These are phyloP conservation scores for Carex sylvatica DNA, from an alignment of 202 grass and related monocot species.

Conservation along the genomic window DNA sequence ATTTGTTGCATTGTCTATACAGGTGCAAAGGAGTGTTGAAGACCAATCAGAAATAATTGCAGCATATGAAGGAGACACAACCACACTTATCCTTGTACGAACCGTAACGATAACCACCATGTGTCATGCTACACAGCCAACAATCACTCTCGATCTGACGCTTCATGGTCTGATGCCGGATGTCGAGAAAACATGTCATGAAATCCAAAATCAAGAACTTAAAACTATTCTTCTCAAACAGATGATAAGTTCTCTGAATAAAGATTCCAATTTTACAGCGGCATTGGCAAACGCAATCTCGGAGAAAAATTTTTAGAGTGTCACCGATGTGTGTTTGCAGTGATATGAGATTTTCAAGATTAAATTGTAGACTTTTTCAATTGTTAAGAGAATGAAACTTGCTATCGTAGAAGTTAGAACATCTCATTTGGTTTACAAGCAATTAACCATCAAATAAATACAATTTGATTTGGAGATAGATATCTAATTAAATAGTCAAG, in stretches of 20 bases:
- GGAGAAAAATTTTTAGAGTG: slow-evolving; percentile 34
- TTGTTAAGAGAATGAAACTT: background rate
- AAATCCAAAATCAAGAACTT: slow-evolving; percentile 49
- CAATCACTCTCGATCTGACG: slow-evolving; percentile 64
- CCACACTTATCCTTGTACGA: slow-evolving; percentile 27
- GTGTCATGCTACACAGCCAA: slow-evolving; percentile 28
- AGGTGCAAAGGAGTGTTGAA: slow-evolving; percentile 84
- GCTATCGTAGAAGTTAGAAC: background rate
- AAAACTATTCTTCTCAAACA: slow-evolving; percentile 48
- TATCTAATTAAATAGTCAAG: no score
- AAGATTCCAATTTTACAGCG: slow-evolving; percentile 53
- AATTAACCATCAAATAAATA: no score
- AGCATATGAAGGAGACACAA: slow-evolving; percentile 86
- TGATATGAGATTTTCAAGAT: background rate
- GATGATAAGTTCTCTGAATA: slow-evolving; percentile 49
- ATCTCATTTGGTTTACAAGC: background rate
- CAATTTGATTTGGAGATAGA: no score
- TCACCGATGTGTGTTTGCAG: slow-evolving; percentile 11
- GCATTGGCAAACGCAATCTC: slow-evolving; percentile 49
- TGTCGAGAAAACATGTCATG: slow-evolving; percentile 29
- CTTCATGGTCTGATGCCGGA: slow-evolving; percentile 22
- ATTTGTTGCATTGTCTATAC: background rate
- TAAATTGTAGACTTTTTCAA: background rate
- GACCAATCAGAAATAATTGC: slow-evolving; percentile 66
- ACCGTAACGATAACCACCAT: background rate